phyloP scores from a whole-genome alignment of 108 stramenopile species.

The Schizochytrium sp. region DNA sequence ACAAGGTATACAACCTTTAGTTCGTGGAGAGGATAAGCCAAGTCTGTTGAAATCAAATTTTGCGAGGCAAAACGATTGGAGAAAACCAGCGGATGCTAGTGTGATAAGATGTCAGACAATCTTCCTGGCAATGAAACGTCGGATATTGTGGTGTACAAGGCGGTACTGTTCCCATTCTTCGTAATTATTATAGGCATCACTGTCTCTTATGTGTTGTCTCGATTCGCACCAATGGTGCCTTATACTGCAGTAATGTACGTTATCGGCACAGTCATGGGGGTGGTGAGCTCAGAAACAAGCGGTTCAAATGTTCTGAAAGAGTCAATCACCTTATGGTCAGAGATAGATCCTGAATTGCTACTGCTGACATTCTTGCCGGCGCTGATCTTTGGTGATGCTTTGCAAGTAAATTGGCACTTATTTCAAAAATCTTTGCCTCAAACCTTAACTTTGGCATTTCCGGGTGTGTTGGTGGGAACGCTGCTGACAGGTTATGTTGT shows the following conservation, averaged over 20 bases:
- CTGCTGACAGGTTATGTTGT: slow-evolving; percentile 47
- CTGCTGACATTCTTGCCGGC: slow-evolving; percentile 79
- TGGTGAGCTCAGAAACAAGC: not conserved
- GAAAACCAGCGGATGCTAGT: no score
- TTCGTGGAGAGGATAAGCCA: no score
- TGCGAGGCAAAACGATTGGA: no score
- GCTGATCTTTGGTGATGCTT: slow-evolving; percentile 75
- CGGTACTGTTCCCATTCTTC: slow-evolving; percentile 51
- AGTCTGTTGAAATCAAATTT: no score
- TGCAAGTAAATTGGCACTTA: slow-evolving; percentile 58
- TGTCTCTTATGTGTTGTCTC: not conserved
- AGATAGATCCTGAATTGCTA: slow-evolving; percentile 69
- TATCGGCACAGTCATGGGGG: slow-evolving; percentile 39
- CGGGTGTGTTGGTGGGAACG: slow-evolving; percentile 69
- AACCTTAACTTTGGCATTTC: slow-evolving; percentile 70
- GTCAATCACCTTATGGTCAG: slow-evolving; percentile 61
- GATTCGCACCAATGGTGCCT: slow-evolving; percentile 1
- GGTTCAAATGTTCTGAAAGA: not conserved
- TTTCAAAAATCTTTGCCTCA: slow-evolving; percentile 44
- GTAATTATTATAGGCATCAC: not conserved
- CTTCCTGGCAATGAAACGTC: not conserved
- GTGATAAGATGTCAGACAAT: not conserved
- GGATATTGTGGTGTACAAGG: not conserved
- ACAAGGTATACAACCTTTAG: no score
- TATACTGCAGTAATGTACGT: slow-evolving; percentile 46